Evolutionary conservation across 164 flowering plant species (phyloP), one percentile per base, ranked within the genome.

Genomic region (Pachysandra terminalis): DNA sequence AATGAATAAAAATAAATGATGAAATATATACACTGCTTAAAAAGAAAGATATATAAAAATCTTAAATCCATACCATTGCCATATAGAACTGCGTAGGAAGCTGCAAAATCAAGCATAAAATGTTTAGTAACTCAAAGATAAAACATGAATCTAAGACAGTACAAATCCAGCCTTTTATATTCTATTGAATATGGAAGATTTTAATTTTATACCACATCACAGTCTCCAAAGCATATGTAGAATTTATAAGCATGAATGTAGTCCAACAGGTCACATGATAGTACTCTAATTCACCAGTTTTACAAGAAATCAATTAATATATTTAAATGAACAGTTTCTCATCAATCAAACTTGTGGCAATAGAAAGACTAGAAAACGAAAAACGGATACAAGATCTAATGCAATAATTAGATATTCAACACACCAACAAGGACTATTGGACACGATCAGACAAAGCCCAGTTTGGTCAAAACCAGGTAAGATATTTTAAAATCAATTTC

Each of bases 11-110:
- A 63, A 19, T 45, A 48, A 28, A 9, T 16, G 24, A 28, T 56
- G n/a, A 22, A 3, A 1, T n/a, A n/a, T n/a, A n/a, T n/a, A n/a
- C n/a, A n/a, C n/a, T n/a, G 37, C 37, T 7, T 32, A 28, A 14
- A 53, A 66, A 35, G 1, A 45, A 45, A 45, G 14, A 45, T 10
- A 5, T 45, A 12, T 5, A 10, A 15, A 14, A 4, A 37, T 45
- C 49, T 56, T 41, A 49, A 40, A 56, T 23, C 63, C 85, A 71
- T 78, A 90, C 96, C 84, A 85, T 1, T 64, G 96, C 96, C 81
- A 69, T 87, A 69, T 86, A 90, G 69, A 53, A 83, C 64, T 90
- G 96, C 10, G 96, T 88, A 14, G 96, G 90, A 68, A 90, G 88
- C 93, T 90, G 96, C 84, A 88, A 73, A 70, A 45, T 19, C 16